Conservation (phyloP, 257 asterid genomes). For the Solanum okadae region DNA sequence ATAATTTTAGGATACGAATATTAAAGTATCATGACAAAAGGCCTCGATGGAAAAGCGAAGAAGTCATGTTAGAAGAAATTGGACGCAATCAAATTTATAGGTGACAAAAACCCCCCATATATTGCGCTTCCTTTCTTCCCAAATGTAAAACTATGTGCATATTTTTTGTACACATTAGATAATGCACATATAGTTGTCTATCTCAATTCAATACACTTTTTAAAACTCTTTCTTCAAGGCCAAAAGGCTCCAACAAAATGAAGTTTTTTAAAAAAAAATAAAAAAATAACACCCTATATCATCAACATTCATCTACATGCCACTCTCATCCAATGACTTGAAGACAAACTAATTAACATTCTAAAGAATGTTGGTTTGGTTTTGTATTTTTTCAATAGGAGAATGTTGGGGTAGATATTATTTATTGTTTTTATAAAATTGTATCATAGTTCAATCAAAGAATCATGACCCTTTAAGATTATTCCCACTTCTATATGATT, state of each 20-base stretch:
- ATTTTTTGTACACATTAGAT: not conserved
- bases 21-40: not conserved
- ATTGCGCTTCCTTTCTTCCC: not conserved
- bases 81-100: not conserved
- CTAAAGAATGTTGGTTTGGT: constrained; percentile 5
- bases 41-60: too few relatives aligned
- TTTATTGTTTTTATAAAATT: constrained; percentile 14
- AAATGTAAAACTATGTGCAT: not conserved
- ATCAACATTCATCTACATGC: constrained; percentile 13
- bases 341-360: constrained; percentile 9
- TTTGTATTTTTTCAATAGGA: constrained; percentile 7
- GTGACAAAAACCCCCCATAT: not conserved
- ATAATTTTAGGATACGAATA: not conserved
- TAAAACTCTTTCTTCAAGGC: not conserved
- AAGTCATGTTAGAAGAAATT: not conserved
- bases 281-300: not conserved
- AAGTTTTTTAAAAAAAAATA: not conserved
- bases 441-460: constrained; percentile 27
- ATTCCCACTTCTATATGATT: constrained; percentile 48
- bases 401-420: constrained; percentile 30
- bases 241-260: not conserved
- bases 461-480: constrained; percentile 50
- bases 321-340: constrained; percentile 21
- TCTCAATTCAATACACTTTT: not conserved
- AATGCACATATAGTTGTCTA: not conserved